Evolutionary conservation across 1,284 basidiomycete genomes (phyloP), one percentile per base, ranked within the genome.

Genomic region (Trichosporon sp.): DNA sequence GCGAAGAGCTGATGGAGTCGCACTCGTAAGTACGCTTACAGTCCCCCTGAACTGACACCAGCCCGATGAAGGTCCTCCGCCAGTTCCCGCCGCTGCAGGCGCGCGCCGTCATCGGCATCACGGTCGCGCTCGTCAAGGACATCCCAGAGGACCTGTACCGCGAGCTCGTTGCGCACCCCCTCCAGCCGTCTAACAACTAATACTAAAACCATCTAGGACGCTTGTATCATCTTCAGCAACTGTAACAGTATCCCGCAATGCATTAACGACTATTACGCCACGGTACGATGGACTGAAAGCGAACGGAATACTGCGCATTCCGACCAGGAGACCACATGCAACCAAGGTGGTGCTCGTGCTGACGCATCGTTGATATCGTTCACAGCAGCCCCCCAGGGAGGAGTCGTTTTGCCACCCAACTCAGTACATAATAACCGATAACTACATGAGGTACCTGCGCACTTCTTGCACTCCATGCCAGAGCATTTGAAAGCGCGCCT

Each of bases 21-120:
- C 86, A 90, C 1, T 93, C 92, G 94, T 94, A 71, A 73, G 88
- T 83, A 21, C 7, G 37, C 26, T 26, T 26, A 26, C 26, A 26
- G 26, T 26, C 26, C 26, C 26, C 26, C 26, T 26, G 26, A 38
- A 69, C 68, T 71, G 31, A 70, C 67, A 3, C 11, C 66, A 97
- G 94, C 71, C 96, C 96, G 0, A 98, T 98, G 94, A 91, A 92
- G 74, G 87, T 98, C 0, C 87, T 99, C 1, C 90, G 96, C n/a
- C 95, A 91, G 5, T 96, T 98, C 80, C 96, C 96, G 1, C 92
- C 93, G 0, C 86, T 99, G 0, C 90, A 96, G 75, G 93, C 96
- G 1, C 84, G 91, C 12, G 90, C 91, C 32, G 91, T 98, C 68
- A 92, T 98, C 73, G 92, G 92, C 2, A 92, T 98, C 78, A 93